These are phyloP conservation scores for Debaryomyces maramus DNA, from an alignment of 805 yeast genomes.

Conservation along the genomic window DNA sequence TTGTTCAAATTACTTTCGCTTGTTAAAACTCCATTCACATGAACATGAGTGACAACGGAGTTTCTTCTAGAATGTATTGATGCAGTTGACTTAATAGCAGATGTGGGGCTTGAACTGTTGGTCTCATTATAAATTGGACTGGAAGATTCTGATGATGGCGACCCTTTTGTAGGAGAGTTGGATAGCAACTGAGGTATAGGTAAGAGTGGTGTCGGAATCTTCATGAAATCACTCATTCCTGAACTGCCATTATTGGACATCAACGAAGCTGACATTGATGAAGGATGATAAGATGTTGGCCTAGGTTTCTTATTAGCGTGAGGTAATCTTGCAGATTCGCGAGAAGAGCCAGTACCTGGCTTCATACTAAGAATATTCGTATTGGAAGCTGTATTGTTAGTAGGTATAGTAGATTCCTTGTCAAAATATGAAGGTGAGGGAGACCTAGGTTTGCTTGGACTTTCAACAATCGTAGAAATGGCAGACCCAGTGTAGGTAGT, in stretches of 20 bases:
- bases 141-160: constrained; percentile 14
- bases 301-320: constrained; percentile 61
- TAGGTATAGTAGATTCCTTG: not conserved
- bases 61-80: constrained; percentile 28
- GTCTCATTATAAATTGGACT: constrained; percentile 5
- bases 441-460: constrained; percentile 5
- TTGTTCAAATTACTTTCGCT: constrained; percentile 18
- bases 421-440: constrained; percentile 3
- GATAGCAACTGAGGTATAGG: constrained; percentile 39
- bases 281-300: constrained; percentile 84
- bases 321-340: constrained; percentile 38
- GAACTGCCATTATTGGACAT: constrained; percentile 16
- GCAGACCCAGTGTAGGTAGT: constrained; percentile 33
- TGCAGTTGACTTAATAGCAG: constrained; percentile 6
- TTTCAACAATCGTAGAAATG: constrained; percentile 48
- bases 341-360: constrained; percentile 9
- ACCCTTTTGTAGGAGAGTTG: constrained; percentile 37
- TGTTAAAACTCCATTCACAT: constrained; percentile 44
- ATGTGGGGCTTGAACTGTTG: constrained; percentile 10
- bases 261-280: constrained; percentile 40
- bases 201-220: constrained; percentile 32
- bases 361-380: constrained; percentile 3
- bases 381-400: constrained; percentile 1
- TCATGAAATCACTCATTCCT: constrained; percentile 32
- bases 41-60: constrained; percentile 43